These are phyloP conservation scores for Yarrowia sp. DNA, from an alignment of 805 yeast species.

Conservation along the genomic window DNA sequence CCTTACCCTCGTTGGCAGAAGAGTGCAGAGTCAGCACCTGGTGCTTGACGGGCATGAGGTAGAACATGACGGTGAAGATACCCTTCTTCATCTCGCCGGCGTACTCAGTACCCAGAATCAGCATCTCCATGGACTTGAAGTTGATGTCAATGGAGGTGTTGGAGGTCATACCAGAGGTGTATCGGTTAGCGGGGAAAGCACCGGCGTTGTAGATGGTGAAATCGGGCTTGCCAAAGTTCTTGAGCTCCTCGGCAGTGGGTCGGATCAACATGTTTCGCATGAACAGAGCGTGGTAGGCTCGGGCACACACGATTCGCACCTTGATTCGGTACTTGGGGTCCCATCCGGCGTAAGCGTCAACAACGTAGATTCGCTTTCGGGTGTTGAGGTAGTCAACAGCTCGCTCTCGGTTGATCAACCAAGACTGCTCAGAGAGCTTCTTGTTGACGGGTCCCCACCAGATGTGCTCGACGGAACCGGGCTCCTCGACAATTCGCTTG, in stretches of 20 bases:
- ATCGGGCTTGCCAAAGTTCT: slow-evolving; percentile 92
- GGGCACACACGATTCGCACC: slow-evolving; percentile 93
- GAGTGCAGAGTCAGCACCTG: slow-evolving; percentile 91
- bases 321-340: slow-evolving; percentile 96
- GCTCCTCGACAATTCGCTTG: slow-evolving; percentile 95
- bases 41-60: slow-evolving; percentile 94
- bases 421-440: slow-evolving; percentile 88
- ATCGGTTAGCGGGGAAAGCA: slow-evolving; percentile 95
- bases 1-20: slow-evolving; percentile 86
- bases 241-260: slow-evolving; percentile 87
- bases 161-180: slow-evolving; percentile 96
- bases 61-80: slow-evolving; percentile 97
- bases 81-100: slow-evolving; percentile 99
- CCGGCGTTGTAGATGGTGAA: slow-evolving; percentile 98
- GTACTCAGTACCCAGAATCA: slow-evolving; percentile 95
- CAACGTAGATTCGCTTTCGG: slow-evolving; percentile 87
- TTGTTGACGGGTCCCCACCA: slow-evolving; percentile 99
- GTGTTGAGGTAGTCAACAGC: slow-evolving; percentile 96
- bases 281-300: slow-evolving; percentile 97
- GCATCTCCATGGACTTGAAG: slow-evolving; percentile 98
- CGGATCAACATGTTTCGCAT: slow-evolving; percentile 98
- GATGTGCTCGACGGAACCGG: slow-evolving; percentile 72
- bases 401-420: slow-evolving; percentile 94
- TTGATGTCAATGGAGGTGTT: slow-evolving; percentile 93
- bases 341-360: slow-evolving; percentile 99